Conservation (phyloP, 2,329 filamentous ascomycete genomes). For the Stachybotrys echinatus region DNA sequence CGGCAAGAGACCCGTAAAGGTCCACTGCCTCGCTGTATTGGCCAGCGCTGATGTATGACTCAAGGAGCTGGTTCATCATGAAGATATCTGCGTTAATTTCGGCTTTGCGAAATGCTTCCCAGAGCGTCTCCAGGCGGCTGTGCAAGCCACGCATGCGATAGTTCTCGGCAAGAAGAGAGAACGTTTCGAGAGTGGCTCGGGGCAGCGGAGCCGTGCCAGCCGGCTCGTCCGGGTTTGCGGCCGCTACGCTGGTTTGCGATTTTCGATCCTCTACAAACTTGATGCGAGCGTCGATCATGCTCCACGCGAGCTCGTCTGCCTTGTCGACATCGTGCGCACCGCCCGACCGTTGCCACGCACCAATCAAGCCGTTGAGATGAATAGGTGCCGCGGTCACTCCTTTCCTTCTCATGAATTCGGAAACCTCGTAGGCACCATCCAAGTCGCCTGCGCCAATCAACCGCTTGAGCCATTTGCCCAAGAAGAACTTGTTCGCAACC, state of each 20-base stretch:
- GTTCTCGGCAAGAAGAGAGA: constrained; percentile 67
- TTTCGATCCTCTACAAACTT: constrained; percentile 51
- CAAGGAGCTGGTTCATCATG: constrained; percentile 75
- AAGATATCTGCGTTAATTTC: constrained; percentile 65
- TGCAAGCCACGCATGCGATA: constrained; percentile 61
- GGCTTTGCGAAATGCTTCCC: constrained; percentile 55
- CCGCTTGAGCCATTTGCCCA: constrained; percentile 83
- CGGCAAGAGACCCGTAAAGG: constrained; percentile 48
- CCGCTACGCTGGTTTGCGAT: background rate
- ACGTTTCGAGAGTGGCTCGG: constrained; percentile 70
- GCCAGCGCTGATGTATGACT: constrained; percentile 57
- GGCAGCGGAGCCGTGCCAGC: constrained; percentile 30
- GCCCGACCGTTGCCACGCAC: constrained; percentile 67
- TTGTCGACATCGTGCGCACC: constrained; percentile 47
- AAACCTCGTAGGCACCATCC: constrained; percentile 65
- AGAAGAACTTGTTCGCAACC: constrained; percentile 71
- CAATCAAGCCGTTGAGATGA: constrained; percentile 78
- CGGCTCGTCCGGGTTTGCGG: background rate
- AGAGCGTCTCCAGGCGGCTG: constrained; percentile 52
- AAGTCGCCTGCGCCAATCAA: constrained; percentile 69
- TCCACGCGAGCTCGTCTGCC: constrained; percentile 67
- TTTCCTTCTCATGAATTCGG: constrained; percentile 68
- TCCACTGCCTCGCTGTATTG: constrained; percentile 47
- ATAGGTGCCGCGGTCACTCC: constrained; percentile 64
- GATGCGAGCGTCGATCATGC: constrained; percentile 68